phyloP scores from a whole-genome alignment of 116 monocot genomes.

The Trichopus zeylanicus region DNA sequence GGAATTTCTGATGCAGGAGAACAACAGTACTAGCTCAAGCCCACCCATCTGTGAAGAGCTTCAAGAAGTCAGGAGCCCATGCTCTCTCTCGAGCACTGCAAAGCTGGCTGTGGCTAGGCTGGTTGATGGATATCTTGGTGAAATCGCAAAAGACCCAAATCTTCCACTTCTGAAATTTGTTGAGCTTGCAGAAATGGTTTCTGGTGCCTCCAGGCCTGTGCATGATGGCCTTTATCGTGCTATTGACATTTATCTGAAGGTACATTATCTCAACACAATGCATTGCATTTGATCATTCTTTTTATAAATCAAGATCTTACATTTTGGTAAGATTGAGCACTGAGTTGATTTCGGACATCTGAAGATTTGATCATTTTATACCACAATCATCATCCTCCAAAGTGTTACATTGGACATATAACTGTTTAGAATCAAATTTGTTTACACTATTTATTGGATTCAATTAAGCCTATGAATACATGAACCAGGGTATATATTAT shows the following conservation, averaged over 20 bases:
- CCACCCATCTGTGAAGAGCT: constrained; percentile 10
- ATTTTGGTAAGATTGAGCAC: too few species aligned
- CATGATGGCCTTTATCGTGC: constrained; percentile 88
- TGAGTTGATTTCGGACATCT: too few species aligned
- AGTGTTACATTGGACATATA: too few species aligned
- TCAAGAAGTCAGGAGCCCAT: constrained; percentile 18
- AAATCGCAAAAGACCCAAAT: constrained; percentile 63
- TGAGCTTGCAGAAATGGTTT: constrained; percentile 61
- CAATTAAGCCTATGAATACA: too few species aligned
- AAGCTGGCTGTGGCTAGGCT: constrained; percentile 58
- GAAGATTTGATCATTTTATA: too few species aligned
- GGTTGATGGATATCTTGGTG: constrained; percentile 74
- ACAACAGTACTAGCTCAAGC: constrained; percentile 1
- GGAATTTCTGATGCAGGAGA: constrained; percentile 58
- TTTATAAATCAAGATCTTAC: too few species aligned
- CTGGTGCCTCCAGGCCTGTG: constrained; percentile 49
- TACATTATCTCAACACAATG: constrained; percentile 17
- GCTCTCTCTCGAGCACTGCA: constrained; percentile 14
- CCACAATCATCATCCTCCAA: too few species aligned
- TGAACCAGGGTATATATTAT: too few species aligned
- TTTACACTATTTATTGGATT: too few species aligned
- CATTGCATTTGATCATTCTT: too few species aligned
- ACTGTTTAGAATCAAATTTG: too few species aligned
- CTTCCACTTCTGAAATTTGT: constrained; percentile 59
- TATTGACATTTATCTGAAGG: constrained; percentile 84